These are phyloP conservation scores for Tetrapisispora phaffii DNA, from an alignment of 805 yeast species.

Conservation along the genomic window DNA sequence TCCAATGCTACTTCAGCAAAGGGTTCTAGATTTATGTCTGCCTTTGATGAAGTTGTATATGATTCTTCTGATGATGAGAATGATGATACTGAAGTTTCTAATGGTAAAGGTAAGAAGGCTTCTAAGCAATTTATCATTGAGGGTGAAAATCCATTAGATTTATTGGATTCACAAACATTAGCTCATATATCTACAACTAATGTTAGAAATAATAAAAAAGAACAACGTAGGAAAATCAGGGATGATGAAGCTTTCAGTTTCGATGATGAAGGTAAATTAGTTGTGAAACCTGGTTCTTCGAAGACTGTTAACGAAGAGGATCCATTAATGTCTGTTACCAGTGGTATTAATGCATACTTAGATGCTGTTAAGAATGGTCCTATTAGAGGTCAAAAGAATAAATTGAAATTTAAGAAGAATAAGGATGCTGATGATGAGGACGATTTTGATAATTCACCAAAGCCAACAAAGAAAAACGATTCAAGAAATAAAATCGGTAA, in stretches of 20 bases:
- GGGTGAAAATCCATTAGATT: constrained; percentile 73
- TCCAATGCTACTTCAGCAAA: constrained; percentile 16
- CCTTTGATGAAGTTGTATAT: constrained; percentile 86
- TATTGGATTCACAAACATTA: constrained; percentile 73
- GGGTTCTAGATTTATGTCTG: constrained; percentile 60
- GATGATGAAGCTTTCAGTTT: constrained; percentile 26
- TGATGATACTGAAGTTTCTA: constrained; percentile 38
- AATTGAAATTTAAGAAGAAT: constrained; percentile 73
- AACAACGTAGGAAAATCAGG: constrained; percentile 29
- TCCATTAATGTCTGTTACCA: constrained; percentile 36
- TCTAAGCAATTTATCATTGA: constrained; percentile 66
- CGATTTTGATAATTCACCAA: constrained; percentile 44
- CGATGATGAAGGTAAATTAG: constrained; percentile 29
- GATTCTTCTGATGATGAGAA: constrained; percentile 58
- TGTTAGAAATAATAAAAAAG: constrained; percentile 50
- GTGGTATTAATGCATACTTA: constrained; percentile 81
- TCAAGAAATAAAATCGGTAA: constrained; percentile 22
- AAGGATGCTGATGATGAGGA: constrained; percentile 42
- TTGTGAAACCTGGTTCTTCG: constrained; percentile 28
- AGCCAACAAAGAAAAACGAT: constrained; percentile 12
- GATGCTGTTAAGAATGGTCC: constrained; percentile 93
- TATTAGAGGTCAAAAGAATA: constrained; percentile 85
- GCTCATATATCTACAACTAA: constrained; percentile 83
- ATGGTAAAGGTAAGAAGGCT: constrained; percentile 13
- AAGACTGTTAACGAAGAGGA: constrained; percentile 34